Evolutionary conservation across 495 filamentous ascomycete species (phyloP).

Genomic region (Trichoderma virens): DNA sequence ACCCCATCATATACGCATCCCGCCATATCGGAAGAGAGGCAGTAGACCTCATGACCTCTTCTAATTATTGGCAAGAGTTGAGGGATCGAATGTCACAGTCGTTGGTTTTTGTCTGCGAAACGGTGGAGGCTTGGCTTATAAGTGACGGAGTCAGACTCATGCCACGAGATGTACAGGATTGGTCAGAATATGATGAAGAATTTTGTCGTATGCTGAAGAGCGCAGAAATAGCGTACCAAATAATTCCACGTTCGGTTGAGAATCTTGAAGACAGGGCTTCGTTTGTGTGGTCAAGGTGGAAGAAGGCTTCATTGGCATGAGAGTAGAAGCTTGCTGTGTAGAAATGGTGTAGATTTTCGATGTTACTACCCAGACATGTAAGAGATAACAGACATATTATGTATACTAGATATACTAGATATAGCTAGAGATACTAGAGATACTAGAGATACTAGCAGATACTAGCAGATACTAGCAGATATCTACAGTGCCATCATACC

Average conservation of each 20-base stretch:
- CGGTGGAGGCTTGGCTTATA: slow-evolving; percentile 31
- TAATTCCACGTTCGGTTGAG: slow-evolving; percentile 18
- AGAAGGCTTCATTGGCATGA: background rate
- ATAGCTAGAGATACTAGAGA: too few species aligned
- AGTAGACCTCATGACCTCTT: slow-evolving; percentile 19
- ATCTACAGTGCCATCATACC: too few species aligned
- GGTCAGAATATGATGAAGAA: slow-evolving; percentile 27
- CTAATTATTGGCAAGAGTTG: slow-evolving; percentile 28
- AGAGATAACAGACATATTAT: too few species aligned
- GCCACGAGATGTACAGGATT: slow-evolving; percentile 33
- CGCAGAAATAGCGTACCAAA: slow-evolving; percentile 17
- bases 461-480: too few species aligned
- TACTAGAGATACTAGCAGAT: too few species aligned
- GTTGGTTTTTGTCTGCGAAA: slow-evolving; percentile 39
- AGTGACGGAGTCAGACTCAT: slow-evolving; percentile 47
- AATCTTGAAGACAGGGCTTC: slow-evolving; percentile 17
- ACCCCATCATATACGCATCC: slow-evolving; percentile 39
- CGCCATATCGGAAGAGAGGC: slow-evolving; percentile 30
- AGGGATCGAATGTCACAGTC: slow-evolving; percentile 28
- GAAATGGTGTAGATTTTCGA: too few species aligned
- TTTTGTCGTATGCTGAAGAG: slow-evolving; percentile 22
- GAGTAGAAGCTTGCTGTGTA: background rate
- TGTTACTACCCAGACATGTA: too few species aligned
- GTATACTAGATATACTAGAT: too few species aligned
- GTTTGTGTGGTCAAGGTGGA: slow-evolving; percentile 19